Evolutionary conservation across 1,284 basidiomycete species (phyloP), one percentile per base, ranked within the genome.

Genomic region (Spongispora temasekensis): DNA sequence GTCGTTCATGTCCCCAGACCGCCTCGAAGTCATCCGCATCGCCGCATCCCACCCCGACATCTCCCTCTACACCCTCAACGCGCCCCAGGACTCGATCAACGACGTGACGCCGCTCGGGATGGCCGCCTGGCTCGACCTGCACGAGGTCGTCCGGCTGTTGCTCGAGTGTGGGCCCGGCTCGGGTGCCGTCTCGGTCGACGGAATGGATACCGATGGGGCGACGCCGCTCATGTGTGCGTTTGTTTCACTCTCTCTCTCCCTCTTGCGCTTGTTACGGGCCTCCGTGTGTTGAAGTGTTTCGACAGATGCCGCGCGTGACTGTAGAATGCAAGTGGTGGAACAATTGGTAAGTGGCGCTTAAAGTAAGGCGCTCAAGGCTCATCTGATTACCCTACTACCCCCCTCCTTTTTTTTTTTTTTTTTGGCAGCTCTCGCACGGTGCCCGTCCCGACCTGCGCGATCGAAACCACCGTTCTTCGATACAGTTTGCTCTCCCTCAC

Each of bases 151-250:
- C 21, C 77, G 77, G 53, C 67, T 85, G 34, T 75, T 91, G 23
- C 78, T 91, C 35, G 83, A 88, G 54, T 80, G 76, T 35, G 86
- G 87, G 64, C 72, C 77, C 5, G 85, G 84, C 50, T n/a, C n/a
- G n/a, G n/a, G n/a, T n/a, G 71, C 82, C 25, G 83, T 91, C 35
- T 82, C 85, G 9, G 88, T 91, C 5, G 87, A 91, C 65, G 88
- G 85, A 28, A 82, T 84, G 77, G 89, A 91, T 67, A 76, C 81
- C 30, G 83, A 88, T 66, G 87, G 87, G 7, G 89, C 87, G 28
- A 91, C 89, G 23, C 84, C 89, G 8, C 77, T 91, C 60, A 91
- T 91, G 89, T 91, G 90, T 91, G 78, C 77, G 89, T 78, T 58
- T 53, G 25, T 62, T 56, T 48, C 8, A 9, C 1, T 27, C 57